phyloP scores from a whole-genome alignment of 331 rosid genomes.

The Cydonia oblonga region DNA sequence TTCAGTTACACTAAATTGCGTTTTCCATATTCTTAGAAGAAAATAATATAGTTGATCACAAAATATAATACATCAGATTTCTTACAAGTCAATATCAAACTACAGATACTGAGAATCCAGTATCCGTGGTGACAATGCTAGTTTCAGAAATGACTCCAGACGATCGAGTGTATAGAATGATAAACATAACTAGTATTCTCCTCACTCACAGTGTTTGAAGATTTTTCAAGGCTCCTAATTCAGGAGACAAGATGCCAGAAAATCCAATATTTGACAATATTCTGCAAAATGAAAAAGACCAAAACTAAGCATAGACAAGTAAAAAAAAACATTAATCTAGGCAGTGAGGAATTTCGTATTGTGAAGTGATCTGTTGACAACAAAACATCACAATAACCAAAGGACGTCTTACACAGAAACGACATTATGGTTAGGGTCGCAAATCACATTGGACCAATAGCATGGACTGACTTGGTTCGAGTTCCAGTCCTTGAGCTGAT shows the following conservation, averaged over 20 bases:
- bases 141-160: not conserved
- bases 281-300: slow-evolving; percentile 35
- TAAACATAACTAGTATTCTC: not conserved
- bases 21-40: not conserved
- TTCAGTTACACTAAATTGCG: not conserved
- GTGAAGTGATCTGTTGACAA: not conserved
- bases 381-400: slow-evolving; percentile 4
- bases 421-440: slow-evolving; percentile 41
- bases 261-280: slow-evolving; percentile 64
- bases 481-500: slow-evolving; percentile 75
- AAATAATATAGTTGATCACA: not conserved
- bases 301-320: slow-evolving; percentile 11
- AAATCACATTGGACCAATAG: slow-evolving; percentile 67
- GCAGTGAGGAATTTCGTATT: slow-evolving; percentile 1
- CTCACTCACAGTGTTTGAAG: slow-evolving; percentile 41
- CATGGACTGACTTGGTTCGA: slow-evolving; percentile 75
- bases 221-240: slow-evolving; percentile 45
- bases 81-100: not conserved
- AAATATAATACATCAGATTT: not conserved
- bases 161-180: not conserved
- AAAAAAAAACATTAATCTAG: not conserved
- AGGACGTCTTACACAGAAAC: slow-evolving; percentile 51
- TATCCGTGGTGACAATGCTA: not conserved
- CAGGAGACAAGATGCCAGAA: slow-evolving; percentile 56
- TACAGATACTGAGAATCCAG: not conserved